Conservation (phyloP, 805 yeast genomes). For the Metschnikowia koreensis region DNA sequence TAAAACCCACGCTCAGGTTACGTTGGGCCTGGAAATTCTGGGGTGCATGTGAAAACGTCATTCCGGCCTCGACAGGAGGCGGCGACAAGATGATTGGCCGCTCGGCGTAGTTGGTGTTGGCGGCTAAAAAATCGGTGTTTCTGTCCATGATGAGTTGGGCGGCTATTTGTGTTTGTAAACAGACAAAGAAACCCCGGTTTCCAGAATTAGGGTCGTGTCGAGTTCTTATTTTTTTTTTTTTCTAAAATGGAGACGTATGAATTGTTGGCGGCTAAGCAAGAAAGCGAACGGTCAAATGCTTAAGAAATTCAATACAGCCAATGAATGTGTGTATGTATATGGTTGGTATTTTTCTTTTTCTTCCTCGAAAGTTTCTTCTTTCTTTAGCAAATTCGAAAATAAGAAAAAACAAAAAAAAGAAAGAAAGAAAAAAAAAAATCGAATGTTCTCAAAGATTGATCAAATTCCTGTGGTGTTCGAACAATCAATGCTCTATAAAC, state of each 20-base stretch:
- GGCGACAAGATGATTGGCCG: conserved; percentile 44
- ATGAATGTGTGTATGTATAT: too few species aligned
- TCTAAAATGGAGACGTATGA: too few species aligned
- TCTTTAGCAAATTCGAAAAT: too few species aligned
- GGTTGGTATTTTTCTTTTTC: too few species aligned
- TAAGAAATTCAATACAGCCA: too few species aligned
- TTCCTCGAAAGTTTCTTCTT: too few species aligned
- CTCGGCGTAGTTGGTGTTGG: conserved; percentile 16
- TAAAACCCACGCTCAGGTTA: conserved; percentile 45
- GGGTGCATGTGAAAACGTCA: not conserved
- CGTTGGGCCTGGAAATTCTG: conserved; percentile 18
- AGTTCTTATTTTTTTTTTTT: not conserved
- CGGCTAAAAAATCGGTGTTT: conserved; percentile 6
- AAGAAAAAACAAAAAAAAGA: too few species aligned
- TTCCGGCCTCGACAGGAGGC: conserved; percentile 25
- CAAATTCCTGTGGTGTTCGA: not conserved
- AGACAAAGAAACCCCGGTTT: conserved; percentile 1
- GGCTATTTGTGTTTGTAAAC: not conserved
- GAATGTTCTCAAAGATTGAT: not conserved
- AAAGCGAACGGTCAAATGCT: too few species aligned
- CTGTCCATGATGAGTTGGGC: conserved; percentile 1
- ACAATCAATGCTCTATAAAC: conserved; percentile 9
- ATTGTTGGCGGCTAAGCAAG: too few species aligned
- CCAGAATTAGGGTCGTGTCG: conserved; percentile 7
- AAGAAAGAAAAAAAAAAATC: too few species aligned